Percentiles rank a stretch among this genome's conserved stretches.
Conservation (phyloP, 2,329 filamentous ascomycete genomes). For the Lecanicillium sp. region DNA sequence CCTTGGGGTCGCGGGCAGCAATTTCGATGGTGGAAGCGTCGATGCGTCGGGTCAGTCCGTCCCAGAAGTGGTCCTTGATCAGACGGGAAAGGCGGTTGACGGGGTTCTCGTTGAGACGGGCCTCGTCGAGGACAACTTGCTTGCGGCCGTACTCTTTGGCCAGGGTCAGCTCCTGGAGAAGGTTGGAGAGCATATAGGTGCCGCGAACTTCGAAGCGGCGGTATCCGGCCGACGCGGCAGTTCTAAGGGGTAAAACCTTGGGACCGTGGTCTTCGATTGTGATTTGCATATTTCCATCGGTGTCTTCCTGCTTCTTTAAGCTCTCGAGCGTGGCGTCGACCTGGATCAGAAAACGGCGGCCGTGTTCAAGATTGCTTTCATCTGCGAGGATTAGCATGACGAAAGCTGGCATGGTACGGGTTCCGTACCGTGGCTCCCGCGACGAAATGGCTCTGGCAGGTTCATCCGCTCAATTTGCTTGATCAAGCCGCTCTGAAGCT, state of each 20-base stretch:
- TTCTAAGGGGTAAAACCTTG: conserved; percentile 82
- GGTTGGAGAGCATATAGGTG: conserved; percentile 95
- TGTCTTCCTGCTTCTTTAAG: conserved; percentile 81
- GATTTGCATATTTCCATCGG: conserved; percentile 91
- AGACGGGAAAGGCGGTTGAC: conserved; percentile 80
- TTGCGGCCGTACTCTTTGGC: conserved; percentile 87
- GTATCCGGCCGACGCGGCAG: conserved; percentile 76
- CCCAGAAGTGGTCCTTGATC: conserved; percentile 89
- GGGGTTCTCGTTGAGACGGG: conserved; percentile 88
- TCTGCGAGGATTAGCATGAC: conserved; percentile 45
- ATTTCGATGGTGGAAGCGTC: conserved; percentile 82
- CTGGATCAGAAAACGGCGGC: conserved; percentile 76
- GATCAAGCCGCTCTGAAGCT: conserved; percentile 44
- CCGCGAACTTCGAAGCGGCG: conserved; percentile 88
- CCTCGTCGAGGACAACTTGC: conserved; percentile 86
- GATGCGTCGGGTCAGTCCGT: conserved; percentile 80
- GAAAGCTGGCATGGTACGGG: not conserved
- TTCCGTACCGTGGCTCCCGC: conserved; percentile 52
- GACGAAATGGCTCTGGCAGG: conserved; percentile 48
- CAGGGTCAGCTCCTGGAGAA: conserved; percentile 88
- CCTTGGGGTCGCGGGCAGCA: conserved; percentile 85
- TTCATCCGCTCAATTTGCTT: conserved; percentile 48
- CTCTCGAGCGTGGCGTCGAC: conserved; percentile 78
- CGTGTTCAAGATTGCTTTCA: conserved; percentile 59
- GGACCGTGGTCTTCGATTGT: conserved; percentile 94